Conservation (phyloP, 2,329 filamentous ascomycete species). For the Aspergillus quadrilineatus region DNA sequence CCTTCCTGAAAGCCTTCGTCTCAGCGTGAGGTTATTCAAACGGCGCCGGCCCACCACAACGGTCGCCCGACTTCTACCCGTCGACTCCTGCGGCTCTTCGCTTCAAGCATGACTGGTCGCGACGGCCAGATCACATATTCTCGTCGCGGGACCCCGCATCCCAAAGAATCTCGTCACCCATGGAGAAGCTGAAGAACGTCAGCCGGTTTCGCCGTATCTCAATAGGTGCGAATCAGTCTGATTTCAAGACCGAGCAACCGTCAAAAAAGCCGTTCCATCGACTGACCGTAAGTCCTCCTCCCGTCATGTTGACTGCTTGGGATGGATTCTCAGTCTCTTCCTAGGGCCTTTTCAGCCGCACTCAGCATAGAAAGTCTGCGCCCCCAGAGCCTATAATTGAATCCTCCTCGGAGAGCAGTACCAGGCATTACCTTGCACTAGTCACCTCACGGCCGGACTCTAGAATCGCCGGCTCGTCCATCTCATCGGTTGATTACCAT, state of each 20-base stretch:
- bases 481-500: constrained; percentile 9
- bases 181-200: constrained; percentile 30
- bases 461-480: constrained; percentile 9
- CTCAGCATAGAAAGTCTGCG: constrained; percentile 1
- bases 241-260: constrained; percentile 15
- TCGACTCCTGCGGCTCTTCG: background rate
- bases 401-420: constrained; percentile 1
- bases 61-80: background rate
- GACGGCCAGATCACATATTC: constrained; percentile 10
- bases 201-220: constrained; percentile 30
- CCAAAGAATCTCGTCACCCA: constrained; percentile 17
- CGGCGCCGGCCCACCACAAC: background rate
- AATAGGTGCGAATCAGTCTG: constrained; percentile 22
- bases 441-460: constrained; percentile 4
- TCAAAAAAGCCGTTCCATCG: constrained; percentile 18
- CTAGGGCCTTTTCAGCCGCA: constrained; percentile 21
- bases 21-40: constrained; percentile 11
- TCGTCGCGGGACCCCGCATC: constrained; percentile 13
- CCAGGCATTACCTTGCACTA: constrained; percentile 3
- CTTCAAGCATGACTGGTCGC: constrained; percentile 11
- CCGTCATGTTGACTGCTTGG: background rate
- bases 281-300: constrained; percentile 17
- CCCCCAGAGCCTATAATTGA: background rate
- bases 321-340: background rate
- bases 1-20: constrained; percentile 2